Evolutionary conservation across 345 rosid species (phyloP).

Genomic region (Hibiscus syriacus): DNA sequence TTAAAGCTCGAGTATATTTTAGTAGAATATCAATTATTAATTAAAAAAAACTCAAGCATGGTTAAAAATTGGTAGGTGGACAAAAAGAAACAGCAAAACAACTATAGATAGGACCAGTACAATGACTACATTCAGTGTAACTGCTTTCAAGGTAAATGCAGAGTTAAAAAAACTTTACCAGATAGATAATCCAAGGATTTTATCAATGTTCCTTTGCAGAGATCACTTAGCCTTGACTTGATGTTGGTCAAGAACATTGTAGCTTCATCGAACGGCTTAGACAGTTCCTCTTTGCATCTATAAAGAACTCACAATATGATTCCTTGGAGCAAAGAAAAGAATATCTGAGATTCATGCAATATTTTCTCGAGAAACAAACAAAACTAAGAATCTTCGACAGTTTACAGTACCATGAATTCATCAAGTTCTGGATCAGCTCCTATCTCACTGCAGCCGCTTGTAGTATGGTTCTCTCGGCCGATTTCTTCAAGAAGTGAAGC

Average conservation of each 20-base stretch:
- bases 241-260: constrained; percentile 47
- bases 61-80: neutral
- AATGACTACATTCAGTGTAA: neutral
- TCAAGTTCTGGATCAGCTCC: constrained; percentile 68
- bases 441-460: constrained; percentile 18
- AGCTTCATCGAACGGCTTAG: constrained; percentile 57
- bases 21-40: no score
- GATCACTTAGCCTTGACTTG: constrained; percentile 49
- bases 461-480: constrained; percentile 24
- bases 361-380: neutral
- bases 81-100: neutral
- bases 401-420: constrained; percentile 53
- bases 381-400: neutral
- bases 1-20: no score
- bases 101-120: neutral
- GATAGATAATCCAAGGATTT: constrained; percentile 25
- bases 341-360: neutral
- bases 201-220: constrained; percentile 35
- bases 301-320: constrained; percentile 53
- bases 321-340: constrained; percentile 24
- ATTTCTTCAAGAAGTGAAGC: constrained; percentile 43
- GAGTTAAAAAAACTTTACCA: constrained; percentile 20
- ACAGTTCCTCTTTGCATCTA: constrained; percentile 53
- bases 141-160: neutral
- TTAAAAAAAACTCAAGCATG: no score